These are phyloP conservation scores for Sporothrix inflata DNA, from an alignment of 2,329 filamentous ascomycete species.

Conservation along the genomic window DNA sequence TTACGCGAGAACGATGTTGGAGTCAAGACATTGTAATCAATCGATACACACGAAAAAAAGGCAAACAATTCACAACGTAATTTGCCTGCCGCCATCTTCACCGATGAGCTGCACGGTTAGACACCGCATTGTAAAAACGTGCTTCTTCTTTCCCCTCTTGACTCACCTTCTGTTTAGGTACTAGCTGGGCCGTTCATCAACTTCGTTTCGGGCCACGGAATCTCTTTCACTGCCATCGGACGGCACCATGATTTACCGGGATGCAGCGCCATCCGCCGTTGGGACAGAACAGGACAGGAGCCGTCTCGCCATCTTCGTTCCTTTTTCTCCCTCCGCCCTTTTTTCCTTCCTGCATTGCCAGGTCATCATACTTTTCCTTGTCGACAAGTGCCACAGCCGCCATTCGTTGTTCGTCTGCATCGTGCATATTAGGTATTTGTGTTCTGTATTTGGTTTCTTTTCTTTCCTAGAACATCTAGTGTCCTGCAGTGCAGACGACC, in stretches of 20 bases:
- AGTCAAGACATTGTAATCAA: neutral
- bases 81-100: neutral
- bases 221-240: neutral
- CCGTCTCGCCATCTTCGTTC: neutral
- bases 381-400: neutral
- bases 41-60: neutral
- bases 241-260: neutral
- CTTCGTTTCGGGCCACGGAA: neutral
- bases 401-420: neutral
- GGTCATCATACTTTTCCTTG: neutral
- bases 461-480: neutral
- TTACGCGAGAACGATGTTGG: neutral
- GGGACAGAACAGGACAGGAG: neutral
- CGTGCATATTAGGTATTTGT: neutral
- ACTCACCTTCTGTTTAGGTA: neutral
- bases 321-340: neutral
- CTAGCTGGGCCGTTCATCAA: neutral
- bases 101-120: neutral
- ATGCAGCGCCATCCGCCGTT: neutral
- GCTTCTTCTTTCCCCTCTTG: neutral
- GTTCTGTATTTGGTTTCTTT: neutral
- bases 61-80: neutral
- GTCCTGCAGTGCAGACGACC: constrained; percentile 1
- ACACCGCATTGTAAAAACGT: neutral
- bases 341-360: neutral